phyloP scores from a whole-genome alignment of 345 rosid species.

The Salix koriyanagi region DNA sequence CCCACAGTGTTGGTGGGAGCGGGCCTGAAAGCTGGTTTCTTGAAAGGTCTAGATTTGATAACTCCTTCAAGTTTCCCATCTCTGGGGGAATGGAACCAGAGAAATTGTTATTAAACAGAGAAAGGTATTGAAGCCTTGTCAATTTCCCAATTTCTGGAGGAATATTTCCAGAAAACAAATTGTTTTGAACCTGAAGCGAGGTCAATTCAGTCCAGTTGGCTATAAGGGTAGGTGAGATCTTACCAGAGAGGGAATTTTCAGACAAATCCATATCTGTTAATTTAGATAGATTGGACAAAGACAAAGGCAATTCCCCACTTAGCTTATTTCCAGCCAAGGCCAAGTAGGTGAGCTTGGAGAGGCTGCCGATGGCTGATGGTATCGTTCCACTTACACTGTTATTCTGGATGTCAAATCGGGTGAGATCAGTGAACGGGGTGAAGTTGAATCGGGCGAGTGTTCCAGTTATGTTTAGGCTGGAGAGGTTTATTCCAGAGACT shows the following conservation, averaged over 20 bases:
- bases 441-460: constrained; percentile 43
- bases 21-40: constrained; percentile 47
- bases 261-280: constrained; percentile 35
- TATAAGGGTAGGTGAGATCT: constrained; percentile 39
- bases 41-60: constrained; percentile 38
- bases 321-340: constrained; percentile 50
- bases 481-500: constrained; percentile 38
- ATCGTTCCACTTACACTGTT: constrained; percentile 29
- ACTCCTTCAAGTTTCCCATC: constrained; percentile 40
- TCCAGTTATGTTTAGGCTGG: constrained; percentile 32
- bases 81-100: constrained; percentile 45
- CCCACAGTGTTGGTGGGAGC: constrained; percentile 49
- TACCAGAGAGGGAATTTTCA: constrained; percentile 40
- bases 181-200: constrained; percentile 51
- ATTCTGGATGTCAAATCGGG: constrained; percentile 31
- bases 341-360: constrained; percentile 37
- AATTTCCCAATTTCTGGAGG: constrained; percentile 44
- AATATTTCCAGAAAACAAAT: constrained; percentile 40
- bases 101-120: constrained; percentile 35
- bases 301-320: constrained; percentile 45
- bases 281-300: constrained; percentile 43
- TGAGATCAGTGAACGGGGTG: constrained; percentile 43
- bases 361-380: constrained; percentile 33
- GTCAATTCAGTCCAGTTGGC: constrained; percentile 43
- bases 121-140: constrained; percentile 31